phyloP scores from a whole-genome alignment of 768 basidiomycete genomes.

The Rhizopogon vinicolor region DNA sequence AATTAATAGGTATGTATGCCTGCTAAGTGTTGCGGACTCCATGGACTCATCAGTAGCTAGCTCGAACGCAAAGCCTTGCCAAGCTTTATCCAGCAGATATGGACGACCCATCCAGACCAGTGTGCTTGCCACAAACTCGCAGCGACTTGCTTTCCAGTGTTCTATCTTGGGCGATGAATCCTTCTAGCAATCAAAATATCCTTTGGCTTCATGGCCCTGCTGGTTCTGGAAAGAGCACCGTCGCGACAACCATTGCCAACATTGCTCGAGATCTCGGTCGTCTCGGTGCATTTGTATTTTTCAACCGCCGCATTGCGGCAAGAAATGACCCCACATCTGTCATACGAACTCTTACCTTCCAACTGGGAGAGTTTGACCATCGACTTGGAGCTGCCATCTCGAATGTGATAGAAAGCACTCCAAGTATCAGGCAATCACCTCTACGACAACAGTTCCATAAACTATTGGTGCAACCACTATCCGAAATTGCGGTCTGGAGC shows the following conservation, averaged over 20 bases:
- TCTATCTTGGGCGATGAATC: conserved; percentile 19
- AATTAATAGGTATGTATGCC: conserved; percentile 15
- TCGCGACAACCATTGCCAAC: conserved; percentile 31
- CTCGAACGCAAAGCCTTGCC: conserved; percentile 14
- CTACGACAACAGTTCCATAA: conserved; percentile 29
- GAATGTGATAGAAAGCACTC: conserved; percentile 16
- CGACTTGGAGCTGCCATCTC: conserved; percentile 24
- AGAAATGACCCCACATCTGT: conserved; percentile 25
- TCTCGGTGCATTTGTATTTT: conserved; percentile 32
- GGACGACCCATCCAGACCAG: conserved; percentile 18
- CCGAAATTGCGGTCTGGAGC: conserved; percentile 8
- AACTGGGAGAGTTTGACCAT: conserved; percentile 27
- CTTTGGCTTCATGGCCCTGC: conserved; percentile 33
- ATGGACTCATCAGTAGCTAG: conserved; percentile 5
- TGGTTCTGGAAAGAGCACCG: conserved; percentile 32
- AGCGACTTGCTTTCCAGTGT: conserved; percentile 23
- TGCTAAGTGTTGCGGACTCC: neutral
- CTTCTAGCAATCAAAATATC: conserved; percentile 14
- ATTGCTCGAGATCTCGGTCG: conserved; percentile 25
- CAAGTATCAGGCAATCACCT: conserved; percentile 25
- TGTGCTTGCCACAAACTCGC: conserved; percentile 28
- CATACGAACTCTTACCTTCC: conserved; percentile 31
- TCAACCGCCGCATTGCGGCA: conserved; percentile 25
- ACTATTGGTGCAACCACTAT: conserved; percentile 27
- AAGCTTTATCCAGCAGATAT: conserved; percentile 26